Evolutionary conservation across 2,329 filamentous ascomycete species (phyloP).

Genomic region (Aureobasidium sp.): DNA sequence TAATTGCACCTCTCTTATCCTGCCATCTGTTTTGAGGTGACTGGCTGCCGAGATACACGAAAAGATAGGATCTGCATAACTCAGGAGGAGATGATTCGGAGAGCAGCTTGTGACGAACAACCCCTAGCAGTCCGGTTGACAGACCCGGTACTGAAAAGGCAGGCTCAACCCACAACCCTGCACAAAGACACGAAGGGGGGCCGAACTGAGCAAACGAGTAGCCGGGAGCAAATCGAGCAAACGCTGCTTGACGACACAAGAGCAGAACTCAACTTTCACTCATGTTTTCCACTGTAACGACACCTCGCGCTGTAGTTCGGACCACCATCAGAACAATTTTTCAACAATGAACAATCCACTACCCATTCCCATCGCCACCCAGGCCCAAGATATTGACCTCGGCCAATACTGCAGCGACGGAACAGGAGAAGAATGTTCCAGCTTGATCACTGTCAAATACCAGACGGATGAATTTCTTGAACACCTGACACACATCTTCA

Average conservation of each 20-base stretch:
- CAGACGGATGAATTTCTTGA: background rate
- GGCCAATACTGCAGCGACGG: background rate
- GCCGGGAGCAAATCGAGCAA: background rate
- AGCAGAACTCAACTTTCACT: background rate
- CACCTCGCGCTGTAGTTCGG: background rate
- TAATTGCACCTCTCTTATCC: no score
- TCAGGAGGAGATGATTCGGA: no score
- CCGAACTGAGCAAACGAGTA: background rate
- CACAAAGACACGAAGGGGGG: background rate
- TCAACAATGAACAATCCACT: background rate
- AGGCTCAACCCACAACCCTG: background rate
- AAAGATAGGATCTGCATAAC: no score
- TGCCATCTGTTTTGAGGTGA: no score
- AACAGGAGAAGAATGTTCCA: background rate
- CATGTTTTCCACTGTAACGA: background rate
- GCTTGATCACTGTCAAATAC: background rate
- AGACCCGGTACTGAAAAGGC: no score
- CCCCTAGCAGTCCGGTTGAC: no score
- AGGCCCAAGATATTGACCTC: background rate
- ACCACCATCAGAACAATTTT: background rate
- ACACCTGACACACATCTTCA: background rate
- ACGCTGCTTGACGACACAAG: background rate
- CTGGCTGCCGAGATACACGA: no score
- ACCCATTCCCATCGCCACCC: background rate
- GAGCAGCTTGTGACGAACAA: no score